Evolutionary conservation across 2,329 filamentous ascomycete genomes (phyloP), one percentile per base, ranked within the genome.

Genomic region (Didymella segeticola): DNA sequence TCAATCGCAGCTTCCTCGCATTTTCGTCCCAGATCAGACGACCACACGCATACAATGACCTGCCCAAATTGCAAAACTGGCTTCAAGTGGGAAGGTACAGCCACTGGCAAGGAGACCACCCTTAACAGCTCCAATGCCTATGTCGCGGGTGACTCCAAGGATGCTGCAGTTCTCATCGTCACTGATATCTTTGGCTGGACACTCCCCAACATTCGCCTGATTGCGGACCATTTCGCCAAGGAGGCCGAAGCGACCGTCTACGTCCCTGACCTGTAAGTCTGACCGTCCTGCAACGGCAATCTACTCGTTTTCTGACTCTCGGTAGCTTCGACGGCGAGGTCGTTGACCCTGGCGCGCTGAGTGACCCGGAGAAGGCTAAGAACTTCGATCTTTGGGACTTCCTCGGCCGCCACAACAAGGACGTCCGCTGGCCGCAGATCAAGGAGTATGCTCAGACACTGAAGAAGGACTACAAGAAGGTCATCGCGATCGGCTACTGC

Each of bases 401-500:
- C 62, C 36, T 75, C 3, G 54, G 23, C 4, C 67, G 76, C 6
- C 71, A 81, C 61, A 59, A 48, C 41, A 76, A 76, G 11, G 70
- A 72, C 0, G 58, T 65, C 3, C 75, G 79, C 19, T 76, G 74
- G 54, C 70, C 73, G 0, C 70, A 75, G 48, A 75, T 79, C 20
- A 62, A 74, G 23, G 68, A 64, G 11, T 68, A 60, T 30, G 76
- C 77, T 1, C 63, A 68, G 49, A 65, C 66, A 0, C 62, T 80
- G n/a, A 74, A 73, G 30, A 59, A 64, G 42, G 57, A 67, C 31
- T 70, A 69, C 53, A 52, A 60, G 47, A 80, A 79, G 53, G 71
- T 80, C 14, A 77, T 73, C n/a, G 76, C 73, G 6, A 71, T 81
- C 23, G 79, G 79, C 5, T 81, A 80, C 64, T 81, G 79, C 71